Percentiles rank a stretch among this genome's conserved stretches.
Conservation (phyloP, 2,329 filamentous ascomycete species). For the Ceratocystis eucalypticola region DNA sequence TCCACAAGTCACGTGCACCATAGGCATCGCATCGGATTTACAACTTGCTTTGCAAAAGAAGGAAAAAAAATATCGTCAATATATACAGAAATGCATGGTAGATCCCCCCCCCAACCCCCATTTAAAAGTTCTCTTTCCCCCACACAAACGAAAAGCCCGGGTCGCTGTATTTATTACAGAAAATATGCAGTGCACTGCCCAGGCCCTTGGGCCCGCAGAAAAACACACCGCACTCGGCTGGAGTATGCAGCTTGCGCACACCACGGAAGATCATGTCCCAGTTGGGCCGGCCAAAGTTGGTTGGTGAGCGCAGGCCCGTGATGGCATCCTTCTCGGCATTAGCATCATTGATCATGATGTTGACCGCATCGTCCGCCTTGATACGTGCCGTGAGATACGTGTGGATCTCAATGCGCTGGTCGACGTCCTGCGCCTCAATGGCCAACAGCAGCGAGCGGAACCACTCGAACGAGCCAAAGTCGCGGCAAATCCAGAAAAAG, state of each 20-base stretch:
- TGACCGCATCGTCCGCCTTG: conserved; percentile 71
- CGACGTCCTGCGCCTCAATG: conserved; percentile 74
- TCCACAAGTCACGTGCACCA: not conserved
- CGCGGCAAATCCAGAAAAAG: conserved; percentile 85
- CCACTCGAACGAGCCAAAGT: conserved; percentile 83
- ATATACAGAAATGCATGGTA: too few relatives aligned
- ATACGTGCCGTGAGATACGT: conserved; percentile 80
- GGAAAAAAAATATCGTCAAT: too few relatives aligned
- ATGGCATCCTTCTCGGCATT: conserved; percentile 75
- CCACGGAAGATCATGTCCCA: conserved; percentile 85
- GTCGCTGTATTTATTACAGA: conserved; percentile 80
- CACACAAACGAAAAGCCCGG: conserved; percentile 58
- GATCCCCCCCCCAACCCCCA: not conserved
- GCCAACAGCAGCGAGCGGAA: conserved; percentile 71
- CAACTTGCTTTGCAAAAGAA: not conserved
- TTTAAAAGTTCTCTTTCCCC: conserved; percentile 57
- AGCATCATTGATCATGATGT: conserved; percentile 87
- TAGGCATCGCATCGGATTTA: not conserved
- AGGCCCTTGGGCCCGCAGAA: conserved; percentile 75
- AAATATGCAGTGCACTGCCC: conserved; percentile 63
- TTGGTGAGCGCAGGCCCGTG: conserved; percentile 66
- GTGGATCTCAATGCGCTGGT: conserved; percentile 77
- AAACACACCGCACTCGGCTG: conserved; percentile 64
- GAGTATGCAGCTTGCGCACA: conserved; percentile 63
- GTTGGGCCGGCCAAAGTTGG: conserved; percentile 75